Evolutionary conservation across 768 basidiomycete species (phyloP).

Genomic region (Rhizopogon roseolus): DNA sequence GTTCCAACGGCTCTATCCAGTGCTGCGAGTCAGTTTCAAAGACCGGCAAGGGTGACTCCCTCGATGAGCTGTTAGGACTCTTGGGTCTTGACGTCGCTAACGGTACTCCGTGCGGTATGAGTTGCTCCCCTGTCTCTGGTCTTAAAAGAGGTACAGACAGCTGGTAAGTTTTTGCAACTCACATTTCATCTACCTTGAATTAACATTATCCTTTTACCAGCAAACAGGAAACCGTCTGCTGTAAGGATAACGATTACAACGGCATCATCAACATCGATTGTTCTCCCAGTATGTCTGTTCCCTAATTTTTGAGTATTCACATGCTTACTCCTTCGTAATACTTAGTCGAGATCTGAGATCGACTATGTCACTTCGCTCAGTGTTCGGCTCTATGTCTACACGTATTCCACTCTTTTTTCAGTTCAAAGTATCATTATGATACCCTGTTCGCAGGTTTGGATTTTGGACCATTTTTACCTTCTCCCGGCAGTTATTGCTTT

Average conservation of each 20-base stretch:
- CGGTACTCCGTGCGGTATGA: conserved; percentile 16
- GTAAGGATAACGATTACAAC: conserved; percentile 25
- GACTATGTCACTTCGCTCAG: conserved; percentile 6
- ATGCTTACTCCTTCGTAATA: background rate
- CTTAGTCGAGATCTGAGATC: conserved; percentile 11
- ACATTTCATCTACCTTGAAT: no score
- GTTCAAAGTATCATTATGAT: conserved; percentile 9
- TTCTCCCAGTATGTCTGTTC: conserved; percentile 25
- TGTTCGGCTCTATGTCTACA: background rate
- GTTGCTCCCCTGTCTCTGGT: conserved; percentile 26
- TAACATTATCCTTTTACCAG: conserved; percentile 17
- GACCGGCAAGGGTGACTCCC: rapidly evolving
- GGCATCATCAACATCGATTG: conserved; percentile 39
- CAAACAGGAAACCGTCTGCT: conserved; percentile 34
- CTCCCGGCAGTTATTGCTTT: conserved; percentile 5
- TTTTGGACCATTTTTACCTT: background rate
- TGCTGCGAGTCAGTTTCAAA: conserved; percentile 14
- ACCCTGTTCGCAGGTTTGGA: conserved; percentile 6
- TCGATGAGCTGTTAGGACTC: background rate
- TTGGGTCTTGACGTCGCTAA: background rate
- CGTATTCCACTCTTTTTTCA: conserved; percentile 16
- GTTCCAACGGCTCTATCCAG: conserved; percentile 11
- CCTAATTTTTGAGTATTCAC: background rate
- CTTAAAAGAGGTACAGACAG: conserved; percentile 1
- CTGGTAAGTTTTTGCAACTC: conserved; percentile 12